These are phyloP conservation scores for Skeletonema menzelii DNA, from an alignment of 108 stramenopile genomes.

Conservation along the genomic window DNA sequence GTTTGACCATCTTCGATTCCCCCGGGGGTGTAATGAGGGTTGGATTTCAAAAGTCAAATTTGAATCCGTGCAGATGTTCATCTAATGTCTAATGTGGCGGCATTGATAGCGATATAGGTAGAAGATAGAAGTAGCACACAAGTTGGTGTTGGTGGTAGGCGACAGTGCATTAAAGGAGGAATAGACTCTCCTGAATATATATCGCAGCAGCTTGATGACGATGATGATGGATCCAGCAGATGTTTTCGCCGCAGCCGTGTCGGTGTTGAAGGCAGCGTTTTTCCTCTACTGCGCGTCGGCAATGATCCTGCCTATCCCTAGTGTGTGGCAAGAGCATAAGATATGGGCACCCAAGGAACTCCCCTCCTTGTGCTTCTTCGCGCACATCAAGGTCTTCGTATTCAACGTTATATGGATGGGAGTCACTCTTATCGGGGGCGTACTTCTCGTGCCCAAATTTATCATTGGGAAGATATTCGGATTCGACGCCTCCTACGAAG, in stretches of 20 bases:
- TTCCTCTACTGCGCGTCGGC: slow-evolving; percentile 21
- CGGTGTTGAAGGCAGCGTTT: not conserved
- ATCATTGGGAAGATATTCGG: slow-evolving; percentile 31
- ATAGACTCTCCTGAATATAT: not conserved
- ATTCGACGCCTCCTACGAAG: slow-evolving; percentile 30
- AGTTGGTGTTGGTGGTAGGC: too few species aligned
- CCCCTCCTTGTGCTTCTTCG: slow-evolving; percentile 58
- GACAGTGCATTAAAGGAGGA: too few species aligned
- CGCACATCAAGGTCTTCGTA: slow-evolving; percentile 57
- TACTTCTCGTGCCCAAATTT: slow-evolving; percentile 51
- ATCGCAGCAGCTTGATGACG: not conserved
- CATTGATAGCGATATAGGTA: too few species aligned
- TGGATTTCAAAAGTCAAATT: too few species aligned
- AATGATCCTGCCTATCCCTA: slow-evolving; percentile 31
- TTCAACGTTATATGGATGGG: slow-evolving; percentile 78
- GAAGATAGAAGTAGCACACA: too few species aligned
- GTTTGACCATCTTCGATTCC: too few species aligned
- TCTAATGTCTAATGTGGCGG: too few species aligned
- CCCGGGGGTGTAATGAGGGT: too few species aligned
- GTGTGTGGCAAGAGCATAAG: slow-evolving; percentile 67
- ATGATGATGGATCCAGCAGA: not conserved
- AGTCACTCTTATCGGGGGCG: slow-evolving; percentile 47
- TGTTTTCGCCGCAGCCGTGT: not conserved
- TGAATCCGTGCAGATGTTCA: too few species aligned
- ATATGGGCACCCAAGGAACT: slow-evolving; percentile 68